Evolutionary conservation across 148 eudicot genomes (phyloP).

Genomic region (Polygonum aviculare): DNA sequence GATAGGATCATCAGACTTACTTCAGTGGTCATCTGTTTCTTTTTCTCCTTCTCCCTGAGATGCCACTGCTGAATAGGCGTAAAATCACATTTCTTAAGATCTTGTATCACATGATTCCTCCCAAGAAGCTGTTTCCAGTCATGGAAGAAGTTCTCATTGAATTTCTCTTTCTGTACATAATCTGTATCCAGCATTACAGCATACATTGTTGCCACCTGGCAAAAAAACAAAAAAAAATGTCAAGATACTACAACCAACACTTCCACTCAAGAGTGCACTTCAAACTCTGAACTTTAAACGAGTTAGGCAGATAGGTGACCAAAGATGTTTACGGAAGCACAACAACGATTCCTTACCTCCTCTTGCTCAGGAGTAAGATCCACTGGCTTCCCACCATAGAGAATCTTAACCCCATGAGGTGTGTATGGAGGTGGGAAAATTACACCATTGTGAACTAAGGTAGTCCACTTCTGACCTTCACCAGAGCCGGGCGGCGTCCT

Average conservation of each 20-base stretch:
- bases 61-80: conserved; percentile 87
- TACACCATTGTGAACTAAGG: conserved; percentile 86
- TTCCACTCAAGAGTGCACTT: neutral
- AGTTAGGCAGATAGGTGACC: conserved; percentile 10
- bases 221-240: conserved; percentile 23
- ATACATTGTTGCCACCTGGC: conserved; percentile 95
- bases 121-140: conserved; percentile 95
- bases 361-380: conserved; percentile 89
- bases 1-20: conserved; percentile 33
- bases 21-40: conserved; percentile 88
- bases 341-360: conserved; percentile 42
- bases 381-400: conserved; percentile 76
- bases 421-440: conserved; percentile 91
- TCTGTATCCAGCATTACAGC: conserved; percentile 96
- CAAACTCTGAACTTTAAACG: neutral
- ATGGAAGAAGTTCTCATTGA: conserved; percentile 73
- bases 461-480: conserved; percentile 96
- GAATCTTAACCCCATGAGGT: conserved; percentile 88
- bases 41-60: conserved; percentile 89
- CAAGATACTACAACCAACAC: neutral
- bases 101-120: conserved; percentile 76
- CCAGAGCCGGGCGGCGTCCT: conserved; percentile 81
- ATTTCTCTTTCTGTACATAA: conserved; percentile 56
- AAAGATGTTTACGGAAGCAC: neutral
- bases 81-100: conserved; percentile 80